Base-by-base conservation (phyloP, 805 yeast genomes). In the Metschnikowia cerradonensis region DNA sequence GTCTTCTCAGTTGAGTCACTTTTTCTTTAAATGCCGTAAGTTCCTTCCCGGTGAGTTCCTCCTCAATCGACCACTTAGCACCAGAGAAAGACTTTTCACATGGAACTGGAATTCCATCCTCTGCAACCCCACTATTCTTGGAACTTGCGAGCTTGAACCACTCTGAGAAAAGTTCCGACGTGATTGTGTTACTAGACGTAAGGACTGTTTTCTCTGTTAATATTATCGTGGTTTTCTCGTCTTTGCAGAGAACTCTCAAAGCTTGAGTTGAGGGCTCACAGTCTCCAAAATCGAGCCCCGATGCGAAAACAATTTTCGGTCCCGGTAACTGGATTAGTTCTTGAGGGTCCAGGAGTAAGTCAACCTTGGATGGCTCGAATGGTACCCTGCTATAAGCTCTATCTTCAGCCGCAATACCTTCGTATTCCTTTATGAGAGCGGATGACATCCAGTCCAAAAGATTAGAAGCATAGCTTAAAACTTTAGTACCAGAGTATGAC, bases 381-480 rank as follows among this genome's bases (percentile, higher is more conserved):
- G 97, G 96, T 2, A 86, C 79, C 49, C 79, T 79, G 14, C 65
- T 56, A 19, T 63, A 59, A 4, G 69, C 68, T 11, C 54, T 45
- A 13, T 54, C 51, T 20, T 52, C 55, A 4, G 54, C 60, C 3
- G 58, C 58, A 15, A 51, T 45, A 35, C 64, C 69, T 61, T 90
- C 96, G 92, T 96, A 90, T 42, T 83, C 86, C 58, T 87, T 86
- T 23, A 88, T 79, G n/a, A 90, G 78, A n/a, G 84, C 78, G 0
- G 92, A 80, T 0, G 96, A 83, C 90, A 94, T 86, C 98, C 98
- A 94, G 70, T 94, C 99, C 30, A 92, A 70, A 85, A 94, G 87
- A 50, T 90, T 86, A 13, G 89, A 81, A 0, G 97, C 96, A 62
- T 87, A 89, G 23, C 86, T 79, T 50, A 94, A 67, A 3, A 86